phyloP scores from a whole-genome alignment of 495 filamentous ascomycete species.

The Lasiosphaeris hirsuta region DNA sequence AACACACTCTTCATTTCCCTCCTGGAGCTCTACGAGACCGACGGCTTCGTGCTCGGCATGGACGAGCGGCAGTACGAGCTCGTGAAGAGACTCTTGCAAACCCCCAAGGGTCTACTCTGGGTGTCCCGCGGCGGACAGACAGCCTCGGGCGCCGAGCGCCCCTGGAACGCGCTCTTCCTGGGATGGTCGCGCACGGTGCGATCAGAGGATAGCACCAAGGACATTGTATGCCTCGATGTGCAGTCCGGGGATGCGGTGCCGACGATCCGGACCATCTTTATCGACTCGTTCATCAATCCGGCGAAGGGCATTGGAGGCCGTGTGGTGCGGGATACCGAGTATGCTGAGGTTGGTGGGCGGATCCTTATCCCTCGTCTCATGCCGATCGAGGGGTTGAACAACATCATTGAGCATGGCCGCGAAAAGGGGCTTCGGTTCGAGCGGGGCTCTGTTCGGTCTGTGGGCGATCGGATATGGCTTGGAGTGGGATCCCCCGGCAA shows the following conservation, averaged over 20 bases:
- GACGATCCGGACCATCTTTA: conserved; percentile 47
- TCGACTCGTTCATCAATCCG: conserved; percentile 48
- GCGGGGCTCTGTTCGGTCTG: not conserved
- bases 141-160: conserved; percentile 14
- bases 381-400: conserved; percentile 21
- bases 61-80: conserved; percentile 17
- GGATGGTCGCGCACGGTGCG: conserved; percentile 28
- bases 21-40: conserved; percentile 18
- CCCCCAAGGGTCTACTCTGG: conserved; percentile 25
- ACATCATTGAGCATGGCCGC: conserved; percentile 19
- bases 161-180: conserved; percentile 16
- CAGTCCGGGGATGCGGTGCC: not conserved
- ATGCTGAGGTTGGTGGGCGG: conserved; percentile 20
- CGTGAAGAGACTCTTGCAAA: conserved; percentile 15
- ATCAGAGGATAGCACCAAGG: conserved; percentile 29
- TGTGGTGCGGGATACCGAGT: conserved; percentile 22
- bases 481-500: conserved; percentile 1
- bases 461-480: not conserved
- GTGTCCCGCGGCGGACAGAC: conserved; percentile 25
- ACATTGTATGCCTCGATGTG: conserved; percentile 26
- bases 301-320: not conserved
- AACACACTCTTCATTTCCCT: conserved; percentile 22
- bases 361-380: conserved; percentile 28
- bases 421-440: not conserved
- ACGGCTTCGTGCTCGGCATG: conserved; percentile 24